phyloP scores from a whole-genome alignment of 192 early-diverging fungal genomes.

The Lunasporangiospora selenospora region DNA sequence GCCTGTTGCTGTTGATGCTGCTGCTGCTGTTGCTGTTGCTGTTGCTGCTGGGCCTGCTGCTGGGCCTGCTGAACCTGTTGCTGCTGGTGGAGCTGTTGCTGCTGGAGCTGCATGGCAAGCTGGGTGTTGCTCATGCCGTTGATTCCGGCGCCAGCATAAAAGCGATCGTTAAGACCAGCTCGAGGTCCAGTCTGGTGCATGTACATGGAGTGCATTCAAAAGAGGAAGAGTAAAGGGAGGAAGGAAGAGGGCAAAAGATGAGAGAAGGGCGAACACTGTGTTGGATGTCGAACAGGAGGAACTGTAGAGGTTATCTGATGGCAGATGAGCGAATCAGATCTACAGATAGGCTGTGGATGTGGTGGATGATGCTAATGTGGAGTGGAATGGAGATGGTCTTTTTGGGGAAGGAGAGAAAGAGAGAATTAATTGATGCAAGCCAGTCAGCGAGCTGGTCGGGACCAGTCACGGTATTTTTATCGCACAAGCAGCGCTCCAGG shows the following conservation, averaged over 20 bases:
- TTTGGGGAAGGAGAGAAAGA: background rate
- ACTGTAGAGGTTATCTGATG: too few relatives aligned
- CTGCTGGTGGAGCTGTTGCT: slow-evolving; percentile 35
- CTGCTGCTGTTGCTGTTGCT: slow-evolving; percentile 21
- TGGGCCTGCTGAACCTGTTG: slow-evolving; percentile 15
- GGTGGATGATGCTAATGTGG: background rate
- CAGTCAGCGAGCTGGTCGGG: too few relatives aligned
- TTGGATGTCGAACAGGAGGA: too few relatives aligned
- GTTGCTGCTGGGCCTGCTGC: slow-evolving; percentile 23
- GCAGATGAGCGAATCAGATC: too few relatives aligned
- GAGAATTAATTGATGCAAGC: too few relatives aligned
- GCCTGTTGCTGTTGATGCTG: slow-evolving; percentile 43
- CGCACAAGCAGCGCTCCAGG: too few relatives aligned
- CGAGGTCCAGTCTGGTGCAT: slow-evolving; percentile 25
- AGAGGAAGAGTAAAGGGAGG: background rate
- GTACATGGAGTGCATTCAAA: slow-evolving; percentile 29
- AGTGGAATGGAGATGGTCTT: background rate
- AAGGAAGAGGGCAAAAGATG: background rate
- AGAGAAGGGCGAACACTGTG: too few relatives aligned
- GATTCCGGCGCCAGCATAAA: slow-evolving; percentile 13
- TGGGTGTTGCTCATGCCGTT: slow-evolving; percentile 15
- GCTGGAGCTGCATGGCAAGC: slow-evolving; percentile 28
- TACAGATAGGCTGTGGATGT: background rate
- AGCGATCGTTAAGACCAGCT: slow-evolving; percentile 28
- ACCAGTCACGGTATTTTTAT: too few relatives aligned